Evolutionary conservation across 352 stramenopile genomes (phyloP).

Genomic region (Phytophthora pisi): DNA sequence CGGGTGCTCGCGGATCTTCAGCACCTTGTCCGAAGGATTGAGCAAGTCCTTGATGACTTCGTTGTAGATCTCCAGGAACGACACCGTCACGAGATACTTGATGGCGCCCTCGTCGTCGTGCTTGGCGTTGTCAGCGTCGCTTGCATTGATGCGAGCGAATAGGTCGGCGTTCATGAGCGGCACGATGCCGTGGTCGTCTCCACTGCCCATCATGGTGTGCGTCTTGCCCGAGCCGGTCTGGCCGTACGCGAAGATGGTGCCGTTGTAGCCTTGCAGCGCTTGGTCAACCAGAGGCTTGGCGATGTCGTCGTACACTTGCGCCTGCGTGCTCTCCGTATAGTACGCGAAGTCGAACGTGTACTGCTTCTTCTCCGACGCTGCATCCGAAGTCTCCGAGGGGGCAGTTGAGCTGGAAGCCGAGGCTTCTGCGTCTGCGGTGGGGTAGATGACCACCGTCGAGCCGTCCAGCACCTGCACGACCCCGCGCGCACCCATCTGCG

Average conservation of each 20-base stretch:
- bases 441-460: conserved; percentile 61
- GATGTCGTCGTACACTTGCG: conserved; percentile 82
- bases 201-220: conserved; percentile 87
- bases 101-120: conserved; percentile 34
- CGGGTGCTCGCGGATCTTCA: conserved; percentile 93
- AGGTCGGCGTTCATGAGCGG: conserved; percentile 90
- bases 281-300: conserved; percentile 79
- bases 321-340: conserved; percentile 71
- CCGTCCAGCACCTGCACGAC: conserved; percentile 69
- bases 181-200: conserved; percentile 84
- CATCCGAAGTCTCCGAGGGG: conserved; percentile 11
- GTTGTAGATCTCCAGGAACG: conserved; percentile 97
- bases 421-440: conserved; percentile 22
- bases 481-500: conserved; percentile 50
- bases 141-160: conserved; percentile 63
- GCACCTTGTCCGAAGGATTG: conserved; percentile 90
- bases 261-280: conserved; percentile 81
- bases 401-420: conserved; percentile 15
- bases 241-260: conserved; percentile 80
- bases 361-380: conserved; percentile 40
- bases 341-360: conserved; percentile 91
- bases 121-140: conserved; percentile 25
- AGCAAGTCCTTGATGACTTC: conserved; percentile 95
- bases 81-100: conserved; percentile 91
- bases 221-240: conserved; percentile 87